Evolutionary conservation across 139 green algal genomes (phyloP), one percentile per base, ranked within the genome.

Genomic region (Chlorella sp.): DNA sequence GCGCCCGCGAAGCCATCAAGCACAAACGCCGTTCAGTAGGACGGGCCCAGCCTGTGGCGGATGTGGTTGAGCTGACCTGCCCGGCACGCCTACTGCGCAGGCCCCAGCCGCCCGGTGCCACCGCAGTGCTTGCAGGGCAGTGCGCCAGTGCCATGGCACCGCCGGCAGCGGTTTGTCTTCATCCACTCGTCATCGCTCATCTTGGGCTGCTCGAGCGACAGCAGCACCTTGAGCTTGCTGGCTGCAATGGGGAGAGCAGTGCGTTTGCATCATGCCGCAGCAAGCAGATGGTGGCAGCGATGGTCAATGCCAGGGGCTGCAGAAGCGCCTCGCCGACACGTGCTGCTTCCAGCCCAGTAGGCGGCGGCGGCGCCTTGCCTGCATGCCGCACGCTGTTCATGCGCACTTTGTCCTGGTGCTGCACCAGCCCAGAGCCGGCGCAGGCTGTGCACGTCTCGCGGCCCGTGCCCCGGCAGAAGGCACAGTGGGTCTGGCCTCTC

Each of bases 361-460:
- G 28, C 63, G 13, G 64, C 64, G 39, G 64, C 25, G n/a, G n/a
- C 4, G n/a, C 64, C 64, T 39, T 63, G 55, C 60, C 57, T 25
- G 83, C 83, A 41, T 85, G 83, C 39, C 55, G 51, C 25, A 88
- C 23, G 25, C 62, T 41, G 70, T 88, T 88, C 74, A 88, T 88
- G 74, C 68, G 68, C 16, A 88, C 74, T 4, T 28, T 28, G n/a
- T 85, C 71, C n/a, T 78, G 18, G n/a, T 30, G 67, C 21, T 73
- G 26, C 57, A 85, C 5, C 12, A 88, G 84, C 28, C 83, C 74
- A 11, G 60, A 39, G n/a, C 83, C 80, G 34, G 81, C 23, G 76
- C 84, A 88, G 71, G 63, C 67, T 15, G 64, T 3, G 80, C 84
- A 88, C 5, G 36, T 41, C 56, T n/a, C 44, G 13, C 55, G 47